Evolutionary conservation across 73 alveolate species (phyloP).

Genomic region (Paramecium bursaria): DNA sequence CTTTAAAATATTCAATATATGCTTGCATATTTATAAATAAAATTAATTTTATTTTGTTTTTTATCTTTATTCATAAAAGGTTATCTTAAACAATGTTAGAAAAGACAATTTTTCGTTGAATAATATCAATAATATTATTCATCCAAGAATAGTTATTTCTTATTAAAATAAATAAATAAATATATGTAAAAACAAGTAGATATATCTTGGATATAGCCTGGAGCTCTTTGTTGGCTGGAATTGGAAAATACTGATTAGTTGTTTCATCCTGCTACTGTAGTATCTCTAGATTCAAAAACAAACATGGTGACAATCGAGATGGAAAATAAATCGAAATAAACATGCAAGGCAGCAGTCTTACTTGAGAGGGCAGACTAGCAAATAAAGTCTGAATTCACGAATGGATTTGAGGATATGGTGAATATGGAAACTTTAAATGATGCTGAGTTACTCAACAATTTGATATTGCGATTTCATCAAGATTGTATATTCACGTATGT

Average conservation of each 20-base stretch:
- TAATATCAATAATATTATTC: too few species aligned
- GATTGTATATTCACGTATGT: slow-evolving; percentile 63
- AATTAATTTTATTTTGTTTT: too few species aligned
- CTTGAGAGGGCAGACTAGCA: slow-evolving; percentile 44
- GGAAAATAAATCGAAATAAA: neutral
- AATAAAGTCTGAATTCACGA: neutral
- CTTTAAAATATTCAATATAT: slow-evolving; percentile 4
- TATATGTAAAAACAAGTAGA: too few species aligned
- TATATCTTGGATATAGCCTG: slow-evolving; percentile 18
- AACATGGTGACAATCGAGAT: slow-evolving; percentile 6
- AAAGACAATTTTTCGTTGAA: too few species aligned
- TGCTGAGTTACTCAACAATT: slow-evolving; percentile 67
- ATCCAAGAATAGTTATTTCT: too few species aligned
- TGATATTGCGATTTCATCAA: slow-evolving; percentile 45
- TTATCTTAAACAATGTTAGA: too few species aligned
- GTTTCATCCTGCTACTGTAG: slow-evolving; percentile 25
- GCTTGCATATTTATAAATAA: too few species aligned
- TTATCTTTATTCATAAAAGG: too few species aligned
- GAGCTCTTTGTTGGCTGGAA: slow-evolving; percentile 42
- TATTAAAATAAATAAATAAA: too few species aligned
- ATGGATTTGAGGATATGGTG: slow-evolving; percentile 71
- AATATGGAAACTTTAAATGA: slow-evolving; percentile 68
- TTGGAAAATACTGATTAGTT: slow-evolving; percentile 21
- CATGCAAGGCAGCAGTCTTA: slow-evolving; percentile 19
- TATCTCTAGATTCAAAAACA: slow-evolving; percentile 7